Base-by-base conservation (phyloP, 1,284 basidiomycete species). In the Singerocomus inundabilis region DNA sequence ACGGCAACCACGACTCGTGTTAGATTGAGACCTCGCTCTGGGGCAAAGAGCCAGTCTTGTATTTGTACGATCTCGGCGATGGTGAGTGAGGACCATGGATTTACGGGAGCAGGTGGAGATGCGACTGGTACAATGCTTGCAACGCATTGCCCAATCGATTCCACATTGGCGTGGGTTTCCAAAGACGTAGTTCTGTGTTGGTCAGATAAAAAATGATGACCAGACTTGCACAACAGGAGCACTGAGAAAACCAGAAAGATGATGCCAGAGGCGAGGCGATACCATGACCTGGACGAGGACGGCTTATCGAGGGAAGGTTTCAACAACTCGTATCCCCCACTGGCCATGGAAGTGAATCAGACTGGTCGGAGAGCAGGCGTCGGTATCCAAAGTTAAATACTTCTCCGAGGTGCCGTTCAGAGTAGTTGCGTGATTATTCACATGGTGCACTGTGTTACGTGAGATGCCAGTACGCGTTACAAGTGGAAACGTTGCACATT, bases 21-120 rank as follows among this genome's bases (percentile, higher is more conserved):
- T 21, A 81, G 68, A 61, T 84, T 84, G 11, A 84, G 70, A 6
- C 60, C 60, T 32, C 66, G 72, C 35, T 67, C 69, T 1, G 75
- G 70, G 1, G 68, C 60, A 31, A 67, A 66, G 6, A 84, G 71
- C 79, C 80, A 83, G 7, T 61, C 51, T 16, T 72, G 62, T 47
- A 83, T 69, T 15, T 68, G 57, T 10, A 70, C 61, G 8, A 74
- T 76, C 55, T 83, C 79, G 2, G 60, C 44, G 29, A 76, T 48
- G 8, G 72, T 70, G 40, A 81, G 70, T 8, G 76, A 72, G 9
- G 74, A 67, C 77, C 79, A 81, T 5, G 72, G 64, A 49, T 81
- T 81, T 39, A 66, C 49, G 1, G 70, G 70, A 4, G 71, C 71
- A 5, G 78, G 77, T 7, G 75, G 69, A 0, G 58, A 59, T 0